Evolutionary conservation across 1,139 yeast species (phyloP).

Genomic region (Hyphopichia khmerensis): DNA sequence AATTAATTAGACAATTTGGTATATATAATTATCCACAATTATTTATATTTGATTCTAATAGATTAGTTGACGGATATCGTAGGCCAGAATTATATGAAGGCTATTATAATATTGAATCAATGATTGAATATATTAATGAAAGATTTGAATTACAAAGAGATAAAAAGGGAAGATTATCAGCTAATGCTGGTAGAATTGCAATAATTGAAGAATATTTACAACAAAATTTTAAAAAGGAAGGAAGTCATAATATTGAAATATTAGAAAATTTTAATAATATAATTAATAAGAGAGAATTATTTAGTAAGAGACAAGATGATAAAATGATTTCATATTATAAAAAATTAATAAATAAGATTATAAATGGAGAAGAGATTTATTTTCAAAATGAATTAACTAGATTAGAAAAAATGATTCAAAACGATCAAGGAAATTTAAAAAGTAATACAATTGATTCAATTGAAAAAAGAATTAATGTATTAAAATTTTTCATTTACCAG

Average conservation of each 20-base stretch:
- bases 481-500: slow-evolving; percentile 52
- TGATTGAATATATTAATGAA: slow-evolving; percentile 52
- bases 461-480: slow-evolving; percentile 48
- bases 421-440: slow-evolving; percentile 32
- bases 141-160: slow-evolving; percentile 54
- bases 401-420: slow-evolving; percentile 43
- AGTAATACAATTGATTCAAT: slow-evolving; percentile 42
- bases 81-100: slow-evolving; percentile 42
- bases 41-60: slow-evolving; percentile 39
- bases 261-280: background rate
- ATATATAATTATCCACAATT: slow-evolving; percentile 55
- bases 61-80: slow-evolving; percentile 33
- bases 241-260: background rate
- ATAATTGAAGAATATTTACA: slow-evolving; percentile 36
- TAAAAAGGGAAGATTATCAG: slow-evolving; percentile 46
- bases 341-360: slow-evolving; percentile 49
- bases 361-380: slow-evolving; percentile 47
- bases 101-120: slow-evolving; percentile 37
- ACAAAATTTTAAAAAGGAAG: slow-evolving; percentile 6
- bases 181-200: slow-evolving; percentile 55
- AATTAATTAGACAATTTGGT: slow-evolving; percentile 40
- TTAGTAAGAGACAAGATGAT: slow-evolving; percentile 10
- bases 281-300: background rate
- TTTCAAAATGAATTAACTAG: slow-evolving; percentile 53
- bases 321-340: slow-evolving; percentile 42